These are phyloP conservation scores for Blepharisma japonicum DNA, from an alignment of 73 alveolate species.

Conservation along the genomic window DNA sequence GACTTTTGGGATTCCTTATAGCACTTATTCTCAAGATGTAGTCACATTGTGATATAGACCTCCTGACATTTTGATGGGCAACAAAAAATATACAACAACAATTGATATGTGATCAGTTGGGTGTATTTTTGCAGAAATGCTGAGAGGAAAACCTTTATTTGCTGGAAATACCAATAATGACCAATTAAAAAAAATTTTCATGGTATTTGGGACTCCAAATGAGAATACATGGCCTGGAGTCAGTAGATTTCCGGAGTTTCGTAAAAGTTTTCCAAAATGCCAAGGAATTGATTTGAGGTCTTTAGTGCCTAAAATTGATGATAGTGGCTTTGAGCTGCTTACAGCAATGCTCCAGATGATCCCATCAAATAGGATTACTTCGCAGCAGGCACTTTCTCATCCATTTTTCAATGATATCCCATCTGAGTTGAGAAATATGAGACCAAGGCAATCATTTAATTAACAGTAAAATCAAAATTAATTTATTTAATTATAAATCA, in stretches of 20 bases:
- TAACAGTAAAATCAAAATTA: background rate
- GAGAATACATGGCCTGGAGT: conserved; percentile 87
- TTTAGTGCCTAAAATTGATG: conserved; percentile 38
- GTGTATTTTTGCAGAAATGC: conserved; percentile 87
- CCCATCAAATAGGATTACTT: conserved; percentile 74
- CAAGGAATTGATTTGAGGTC: conserved; percentile 14
- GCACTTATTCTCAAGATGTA: conserved; percentile 59
- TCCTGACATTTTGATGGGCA: conserved; percentile 94
- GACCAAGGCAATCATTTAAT: background rate
- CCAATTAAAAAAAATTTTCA: conserved; percentile 78
- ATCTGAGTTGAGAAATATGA: background rate
- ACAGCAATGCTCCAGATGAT: conserved; percentile 59
- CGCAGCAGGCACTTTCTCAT: conserved; percentile 74
- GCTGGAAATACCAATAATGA: conserved; percentile 87
- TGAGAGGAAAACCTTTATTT: conserved; percentile 82
- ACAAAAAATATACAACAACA: conserved; percentile 75
- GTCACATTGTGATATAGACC: conserved; percentile 81
- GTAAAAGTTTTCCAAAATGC: conserved; percentile 79
- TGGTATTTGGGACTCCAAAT: conserved; percentile 86
- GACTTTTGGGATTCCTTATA: background rate
- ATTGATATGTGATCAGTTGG: conserved; percentile 97
- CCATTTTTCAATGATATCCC: conserved; percentile 48
- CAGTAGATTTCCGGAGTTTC: conserved; percentile 75
- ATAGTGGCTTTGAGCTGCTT: conserved; percentile 42
- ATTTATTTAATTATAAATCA: background rate